Base-by-base conservation (phyloP, 345 rosid genomes). In the Camelina hispida region DNA sequence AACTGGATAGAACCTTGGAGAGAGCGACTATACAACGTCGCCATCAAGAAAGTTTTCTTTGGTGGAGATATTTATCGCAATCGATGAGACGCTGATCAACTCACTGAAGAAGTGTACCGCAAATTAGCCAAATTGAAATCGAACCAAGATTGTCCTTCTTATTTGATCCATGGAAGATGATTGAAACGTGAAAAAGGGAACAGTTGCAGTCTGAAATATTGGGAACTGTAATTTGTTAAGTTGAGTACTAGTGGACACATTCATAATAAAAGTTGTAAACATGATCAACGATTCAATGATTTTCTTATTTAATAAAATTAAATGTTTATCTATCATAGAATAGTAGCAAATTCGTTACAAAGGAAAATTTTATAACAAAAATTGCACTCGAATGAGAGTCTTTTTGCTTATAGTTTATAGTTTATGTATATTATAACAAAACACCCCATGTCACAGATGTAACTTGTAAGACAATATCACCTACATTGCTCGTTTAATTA, bases 1-100 rank as follows among this genome's bases (percentile, higher is more conserved):
- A 65, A 81, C 56, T 88, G 91, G 93, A 79, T 88, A 1, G 89
- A 85, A 51, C 81, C 62, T 50, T 87, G 96, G 93, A 83, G 84
- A 81, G 73, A 63, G 56, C 30, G 66, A 64, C 3, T 4, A 46
- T 12, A 64, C 15, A 15, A n/a, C 10, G 9, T 30, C 2, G 68
- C 23, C 3, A 37, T 64, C 25, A 64, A 15, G 25, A 46, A 32
- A 46, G 3, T 62, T 43, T 62, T 10, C 52, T 22, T 16, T 25
- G 14, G 15, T 5, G 20, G 23, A 4, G 55, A 64, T 3, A 28
- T 12, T 46, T 64, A 15, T 64, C 68, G 55, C 9, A 55, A 64
- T 64, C 55, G 2, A 28, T 44, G 55, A 40, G 55, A 23, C 10
- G 68, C 47, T 46, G 22, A 46, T 28, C 55, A 46, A 10, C 28